Base-by-base conservation (phyloP, 495 filamentous ascomycete species). In the Aspergillus sclerotiicarbonarius region DNA sequence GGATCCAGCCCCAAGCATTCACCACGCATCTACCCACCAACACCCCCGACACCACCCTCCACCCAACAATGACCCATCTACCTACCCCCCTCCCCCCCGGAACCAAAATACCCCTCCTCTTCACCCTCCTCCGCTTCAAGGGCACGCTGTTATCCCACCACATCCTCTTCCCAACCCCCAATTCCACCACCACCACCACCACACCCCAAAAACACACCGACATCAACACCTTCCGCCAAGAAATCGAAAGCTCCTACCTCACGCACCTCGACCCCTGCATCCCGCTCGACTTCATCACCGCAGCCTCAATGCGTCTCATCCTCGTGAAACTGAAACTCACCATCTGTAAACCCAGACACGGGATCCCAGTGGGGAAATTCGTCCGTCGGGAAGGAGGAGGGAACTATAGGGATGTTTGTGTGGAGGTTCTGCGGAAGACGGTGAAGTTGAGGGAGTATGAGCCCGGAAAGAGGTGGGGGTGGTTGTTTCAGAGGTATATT, bases 401-500 rank as follows among this genome's bases (percentile, higher is more conserved):
- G 65, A 51, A 50, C 21, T 65, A 59, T 15, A 53, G 55, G 13
- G 19, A 53, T 4, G 50, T 53, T 8, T 68, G 82, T 4, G 72
- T 77, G 51, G 83, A 85, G 35, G 83, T 83, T 16, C 84, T 82
- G 48, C 82, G 88, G 44, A 83, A 58, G 29, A 49, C 57, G 13
- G 37, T 50, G 6, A 10, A 12, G 5, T 20, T 70, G 10, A 56
- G 62, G 9, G n/a, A 19, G 3, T 57, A 63, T 25, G 59, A 65
- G 21, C 56, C 53, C 5, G 58, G 63, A 7, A 57, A 39, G 41
- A 56, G 53, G 31, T 71, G 63, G 68, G 44, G 62, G 4, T 68
- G 68, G 90, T 77, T 91, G n/a, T 91, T 91, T 72, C 82, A 85
- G 67, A 91, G 85, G 0, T 91, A 91, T 65, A 81, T 86, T 10